Conservation (phyloP, 1,139 yeast species). For the Sugiyamaella paludigena region DNA sequence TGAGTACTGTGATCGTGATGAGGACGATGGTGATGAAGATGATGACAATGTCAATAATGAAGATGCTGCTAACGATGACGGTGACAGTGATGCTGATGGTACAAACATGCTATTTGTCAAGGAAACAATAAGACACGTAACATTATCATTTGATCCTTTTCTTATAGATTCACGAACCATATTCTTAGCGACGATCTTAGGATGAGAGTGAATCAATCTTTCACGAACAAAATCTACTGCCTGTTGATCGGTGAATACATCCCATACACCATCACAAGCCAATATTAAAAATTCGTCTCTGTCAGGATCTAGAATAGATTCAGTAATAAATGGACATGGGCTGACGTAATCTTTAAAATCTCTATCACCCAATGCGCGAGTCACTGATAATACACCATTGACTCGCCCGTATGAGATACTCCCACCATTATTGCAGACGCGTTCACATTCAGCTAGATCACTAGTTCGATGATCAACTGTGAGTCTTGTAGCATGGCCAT, state of each 20-base stretch:
- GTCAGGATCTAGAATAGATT: slow-evolving; percentile 30
- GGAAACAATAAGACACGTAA: slow-evolving; percentile 75
- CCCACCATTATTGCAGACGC: slow-evolving; percentile 69
- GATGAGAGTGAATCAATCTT: slow-evolving; percentile 39
- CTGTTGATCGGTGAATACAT: slow-evolving; percentile 71
- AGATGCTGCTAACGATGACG: not conserved
- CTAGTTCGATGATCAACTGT: slow-evolving; percentile 82
- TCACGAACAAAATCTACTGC: slow-evolving; percentile 67
- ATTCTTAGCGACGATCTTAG: slow-evolving; percentile 61
- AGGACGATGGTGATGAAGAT: no score
- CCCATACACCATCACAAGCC: slow-evolving; percentile 96
- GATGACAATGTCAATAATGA: no score
- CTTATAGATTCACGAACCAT: slow-evolving; percentile 69
- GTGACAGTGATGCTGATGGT: not conserved
- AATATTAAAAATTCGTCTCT: slow-evolving; percentile 70
- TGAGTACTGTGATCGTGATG: no score
- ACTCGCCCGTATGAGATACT: slow-evolving; percentile 72
- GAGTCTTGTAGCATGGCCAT: slow-evolving; percentile 62
- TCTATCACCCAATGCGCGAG: slow-evolving; percentile 82
- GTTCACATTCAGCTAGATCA: slow-evolving; percentile 59
- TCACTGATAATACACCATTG: slow-evolving; percentile 80
- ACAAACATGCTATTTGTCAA: slow-evolving; percentile 8
- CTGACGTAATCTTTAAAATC: slow-evolving; percentile 74
- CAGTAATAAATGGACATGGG: slow-evolving; percentile 75
- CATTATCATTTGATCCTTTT: slow-evolving; percentile 74